Conservation (phyloP, 164 flowering plant genomes). For the Tetracentron sinense region DNA sequence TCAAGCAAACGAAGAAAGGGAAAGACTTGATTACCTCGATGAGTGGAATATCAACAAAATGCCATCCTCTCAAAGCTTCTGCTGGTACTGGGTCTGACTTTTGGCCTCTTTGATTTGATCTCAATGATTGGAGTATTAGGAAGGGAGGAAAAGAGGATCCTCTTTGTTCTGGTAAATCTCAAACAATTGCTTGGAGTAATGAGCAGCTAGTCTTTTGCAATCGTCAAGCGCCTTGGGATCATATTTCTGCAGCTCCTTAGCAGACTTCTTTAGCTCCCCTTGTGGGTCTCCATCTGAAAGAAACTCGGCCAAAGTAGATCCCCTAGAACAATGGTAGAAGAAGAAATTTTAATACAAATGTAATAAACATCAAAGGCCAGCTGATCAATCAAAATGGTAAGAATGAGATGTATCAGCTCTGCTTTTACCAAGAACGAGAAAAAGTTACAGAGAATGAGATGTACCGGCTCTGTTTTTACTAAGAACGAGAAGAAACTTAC, state of each 20-base stretch:
- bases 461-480: too few relatives aligned
- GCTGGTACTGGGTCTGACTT: neutral
- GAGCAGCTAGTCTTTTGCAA: constrained; percentile 45
- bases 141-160: constrained; percentile 46
- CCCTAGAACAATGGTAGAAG: constrained; percentile 24
- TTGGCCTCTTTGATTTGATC: neutral
- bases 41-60: neutral
- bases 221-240: constrained; percentile 30
- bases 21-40: neutral
- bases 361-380: neutral
- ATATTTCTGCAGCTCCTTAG: constrained; percentile 37
- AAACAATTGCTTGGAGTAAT: constrained; percentile 57
- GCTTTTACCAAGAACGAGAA: too few relatives aligned
- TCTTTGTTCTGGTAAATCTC: constrained; percentile 52
- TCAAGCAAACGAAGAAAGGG: too few relatives aligned
- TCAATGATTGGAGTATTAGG: neutral
- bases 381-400: neutral
- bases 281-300: constrained; percentile 45
- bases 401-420: too few relatives aligned
- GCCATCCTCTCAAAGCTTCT: neutral
- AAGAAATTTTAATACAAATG: neutral
- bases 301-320: constrained; percentile 43
- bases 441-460: too few relatives aligned
- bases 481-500: too few relatives aligned
- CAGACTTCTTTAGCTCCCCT: constrained; percentile 42